Evolutionary conservation across 805 yeast species (phyloP).

Genomic region (Candida patagonica): DNA sequence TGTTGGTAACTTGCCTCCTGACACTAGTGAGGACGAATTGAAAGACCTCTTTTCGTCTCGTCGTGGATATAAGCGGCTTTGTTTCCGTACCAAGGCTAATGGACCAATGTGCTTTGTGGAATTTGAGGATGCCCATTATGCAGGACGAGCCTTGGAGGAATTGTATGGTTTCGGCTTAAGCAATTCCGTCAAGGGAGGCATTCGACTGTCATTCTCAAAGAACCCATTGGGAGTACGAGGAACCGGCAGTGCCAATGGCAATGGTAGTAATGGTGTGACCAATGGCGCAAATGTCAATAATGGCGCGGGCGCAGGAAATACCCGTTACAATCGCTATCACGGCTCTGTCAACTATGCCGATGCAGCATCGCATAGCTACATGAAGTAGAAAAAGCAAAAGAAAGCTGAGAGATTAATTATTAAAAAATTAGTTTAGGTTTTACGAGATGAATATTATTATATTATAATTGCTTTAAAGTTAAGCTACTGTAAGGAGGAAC

Average conservation of each 20-base stretch:
- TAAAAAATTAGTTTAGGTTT: too few relatives aligned
- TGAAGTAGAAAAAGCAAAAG: too few relatives aligned
- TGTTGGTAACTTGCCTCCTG: conserved; percentile 95
- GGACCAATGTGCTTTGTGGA: conserved; percentile 99
- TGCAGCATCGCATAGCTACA: conserved; percentile 4
- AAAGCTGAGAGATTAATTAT: too few relatives aligned
- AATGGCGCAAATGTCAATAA: not conserved
- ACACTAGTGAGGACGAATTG: conserved; percentile 89
- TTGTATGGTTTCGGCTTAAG: conserved; percentile 88
- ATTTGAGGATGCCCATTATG: conserved; percentile 90
- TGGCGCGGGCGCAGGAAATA: not conserved
- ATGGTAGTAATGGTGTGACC: not conserved
- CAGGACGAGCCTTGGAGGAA: conserved; percentile 89
- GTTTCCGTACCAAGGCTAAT: conserved; percentile 75
- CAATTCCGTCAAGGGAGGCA: conserved; percentile 86
- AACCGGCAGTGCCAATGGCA: conserved; percentile 7
- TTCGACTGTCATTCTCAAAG: conserved; percentile 85
- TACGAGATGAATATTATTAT: too few relatives aligned
- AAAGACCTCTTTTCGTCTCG: conserved; percentile 81
- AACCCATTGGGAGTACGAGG: conserved; percentile 97
- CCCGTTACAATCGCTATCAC: conserved; percentile 5
- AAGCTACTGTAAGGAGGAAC: too few relatives aligned
- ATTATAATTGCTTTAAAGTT: too few relatives aligned
- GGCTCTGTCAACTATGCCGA: conserved; percentile 5
- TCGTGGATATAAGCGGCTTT: conserved; percentile 83